Evolutionary conservation across 768 basidiomycete genomes (phyloP).

Genomic region (Galerina sulciceps): DNA sequence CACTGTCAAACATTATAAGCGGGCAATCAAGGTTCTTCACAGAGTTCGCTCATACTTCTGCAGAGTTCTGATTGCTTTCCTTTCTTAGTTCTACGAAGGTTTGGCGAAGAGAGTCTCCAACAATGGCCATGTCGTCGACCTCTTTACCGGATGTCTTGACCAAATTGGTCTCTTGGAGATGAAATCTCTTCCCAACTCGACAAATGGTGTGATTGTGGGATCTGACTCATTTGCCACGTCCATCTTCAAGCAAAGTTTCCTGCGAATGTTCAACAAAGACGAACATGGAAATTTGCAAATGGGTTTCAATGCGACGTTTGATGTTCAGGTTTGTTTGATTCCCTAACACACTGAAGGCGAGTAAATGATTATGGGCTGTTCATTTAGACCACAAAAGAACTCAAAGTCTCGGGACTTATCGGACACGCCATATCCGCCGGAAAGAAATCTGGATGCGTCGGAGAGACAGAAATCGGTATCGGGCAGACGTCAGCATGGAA

Average conservation of each 20-base stretch:
- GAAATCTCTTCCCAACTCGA: slow-evolving; percentile 94
- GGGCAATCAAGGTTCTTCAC: slow-evolving; percentile 82
- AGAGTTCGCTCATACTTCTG: neutral
- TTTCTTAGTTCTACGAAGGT: slow-evolving; percentile 88
- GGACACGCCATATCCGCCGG: slow-evolving; percentile 97
- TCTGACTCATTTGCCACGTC: slow-evolving; percentile 97
- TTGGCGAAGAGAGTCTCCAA: slow-evolving; percentile 91
- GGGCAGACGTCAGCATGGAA: slow-evolving; percentile 99
- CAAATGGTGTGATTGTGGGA: slow-evolving; percentile 94
- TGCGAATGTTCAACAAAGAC: slow-evolving; percentile 91
- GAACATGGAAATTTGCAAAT: slow-evolving; percentile 90
- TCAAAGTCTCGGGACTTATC: slow-evolving; percentile 42
- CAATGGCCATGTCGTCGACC: slow-evolving; percentile 93
- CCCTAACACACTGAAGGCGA: neutral
- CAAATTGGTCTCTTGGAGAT: slow-evolving; percentile 98
- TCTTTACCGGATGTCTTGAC: slow-evolving; percentile 97
- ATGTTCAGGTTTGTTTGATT: slow-evolving; percentile 74
- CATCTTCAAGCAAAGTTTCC: slow-evolving; percentile 98
- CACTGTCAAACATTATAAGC: slow-evolving; percentile 95
- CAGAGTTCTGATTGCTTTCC: slow-evolving; percentile 10
- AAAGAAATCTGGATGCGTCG: slow-evolving; percentile 95
- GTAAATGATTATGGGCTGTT: no score
- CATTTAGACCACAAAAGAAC: no score
- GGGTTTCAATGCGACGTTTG: slow-evolving; percentile 99
- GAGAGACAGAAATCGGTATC: slow-evolving; percentile 99